phyloP scores from a whole-genome alignment of 2,329 filamentous ascomycete genomes.

The Neodidymelliopsis sp. region DNA sequence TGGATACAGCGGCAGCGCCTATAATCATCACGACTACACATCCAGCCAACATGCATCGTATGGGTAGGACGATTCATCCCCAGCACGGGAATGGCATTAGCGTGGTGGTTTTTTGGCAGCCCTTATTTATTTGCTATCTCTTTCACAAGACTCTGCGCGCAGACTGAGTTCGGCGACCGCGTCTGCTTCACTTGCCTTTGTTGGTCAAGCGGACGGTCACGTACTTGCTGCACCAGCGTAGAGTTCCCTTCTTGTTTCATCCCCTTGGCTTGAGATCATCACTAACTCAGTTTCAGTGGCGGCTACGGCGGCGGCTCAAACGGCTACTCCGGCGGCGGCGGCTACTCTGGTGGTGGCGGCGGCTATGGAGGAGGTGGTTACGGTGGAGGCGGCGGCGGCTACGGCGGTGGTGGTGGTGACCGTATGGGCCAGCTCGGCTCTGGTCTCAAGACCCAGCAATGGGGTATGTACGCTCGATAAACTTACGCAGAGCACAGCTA shows the following conservation, averaged over 20 bases:
- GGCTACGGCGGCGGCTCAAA: constrained; percentile 40
- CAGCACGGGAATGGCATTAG: constrained; percentile 50
- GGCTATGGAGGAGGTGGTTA: constrained; percentile 47
- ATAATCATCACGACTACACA: constrained; percentile 56
- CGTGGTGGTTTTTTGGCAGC: constrained; percentile 42
- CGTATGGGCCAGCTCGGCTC: constrained; percentile 92
- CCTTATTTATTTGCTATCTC: constrained; percentile 39
- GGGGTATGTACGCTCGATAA: constrained; percentile 70
- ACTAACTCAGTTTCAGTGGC: constrained; percentile 43
- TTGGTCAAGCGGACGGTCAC: constrained; percentile 33
- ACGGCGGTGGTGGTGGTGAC: constrained; percentile 71
- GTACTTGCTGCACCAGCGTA: constrained; percentile 42
- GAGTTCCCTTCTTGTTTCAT: constrained; percentile 32
- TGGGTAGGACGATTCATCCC: constrained; percentile 52
- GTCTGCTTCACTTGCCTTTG: constrained; percentile 29
- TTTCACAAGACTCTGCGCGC: constrained; percentile 41
- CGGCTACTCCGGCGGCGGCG: constrained; percentile 21
- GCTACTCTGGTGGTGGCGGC: constrained; percentile 16
- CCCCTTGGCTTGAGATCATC: constrained; percentile 3
- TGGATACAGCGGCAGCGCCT: constrained; percentile 56
- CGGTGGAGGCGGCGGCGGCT: constrained; percentile 70
- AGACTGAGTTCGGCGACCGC: constrained; percentile 35
- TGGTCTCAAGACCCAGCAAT: constrained; percentile 85
- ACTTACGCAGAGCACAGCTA: constrained; percentile 22
- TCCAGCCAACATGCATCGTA: constrained; percentile 52